Conservation (phyloP, 441 rosid species). For the Sinapis alba region DNA sequence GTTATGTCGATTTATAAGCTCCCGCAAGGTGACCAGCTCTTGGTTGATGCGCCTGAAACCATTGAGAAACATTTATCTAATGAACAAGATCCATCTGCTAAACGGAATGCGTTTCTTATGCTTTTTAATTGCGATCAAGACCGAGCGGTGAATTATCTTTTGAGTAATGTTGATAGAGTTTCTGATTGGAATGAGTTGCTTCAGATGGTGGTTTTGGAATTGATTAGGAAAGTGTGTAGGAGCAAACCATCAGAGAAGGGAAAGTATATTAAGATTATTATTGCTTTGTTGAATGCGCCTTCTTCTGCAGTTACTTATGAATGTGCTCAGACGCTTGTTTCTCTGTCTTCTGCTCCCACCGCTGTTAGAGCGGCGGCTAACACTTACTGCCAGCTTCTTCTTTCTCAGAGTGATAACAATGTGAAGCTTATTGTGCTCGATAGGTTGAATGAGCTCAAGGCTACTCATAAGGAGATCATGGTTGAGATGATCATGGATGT, state of each 20-base stretch:
- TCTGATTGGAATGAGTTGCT: conserved; percentile 81
- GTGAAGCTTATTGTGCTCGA: conserved; percentile 88
- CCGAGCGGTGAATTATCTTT: conserved; percentile 69
- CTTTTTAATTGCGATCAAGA: conserved; percentile 81
- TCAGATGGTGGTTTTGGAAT: conserved; percentile 86
- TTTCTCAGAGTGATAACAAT: conserved; percentile 87
- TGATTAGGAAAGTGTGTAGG: conserved; percentile 82
- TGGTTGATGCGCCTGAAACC: conserved; percentile 76
- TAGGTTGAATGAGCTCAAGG: conserved; percentile 74
- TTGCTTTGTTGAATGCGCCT: conserved; percentile 76
- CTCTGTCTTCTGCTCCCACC: conserved; percentile 85
- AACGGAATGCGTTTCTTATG: conserved; percentile 89
- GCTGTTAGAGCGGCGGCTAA: conserved; percentile 81
- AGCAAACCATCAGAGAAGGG: conserved; percentile 75
- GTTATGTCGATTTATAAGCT: conserved; percentile 74
- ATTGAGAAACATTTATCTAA: conserved; percentile 67
- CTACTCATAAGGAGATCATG: conserved; percentile 73
- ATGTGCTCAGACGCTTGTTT: conserved; percentile 87
- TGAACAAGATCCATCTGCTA: conserved; percentile 88
- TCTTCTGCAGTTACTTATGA: conserved; percentile 83
- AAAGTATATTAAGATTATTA: conserved; percentile 78
- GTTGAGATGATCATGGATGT: conserved; percentile 86
- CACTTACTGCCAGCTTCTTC: conserved; percentile 83
- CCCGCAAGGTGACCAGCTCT: conserved; percentile 75
- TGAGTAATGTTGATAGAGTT: conserved; percentile 73